Base-by-base conservation (phyloP, 768 basidiomycete species). In the Collybia sordida region DNA sequence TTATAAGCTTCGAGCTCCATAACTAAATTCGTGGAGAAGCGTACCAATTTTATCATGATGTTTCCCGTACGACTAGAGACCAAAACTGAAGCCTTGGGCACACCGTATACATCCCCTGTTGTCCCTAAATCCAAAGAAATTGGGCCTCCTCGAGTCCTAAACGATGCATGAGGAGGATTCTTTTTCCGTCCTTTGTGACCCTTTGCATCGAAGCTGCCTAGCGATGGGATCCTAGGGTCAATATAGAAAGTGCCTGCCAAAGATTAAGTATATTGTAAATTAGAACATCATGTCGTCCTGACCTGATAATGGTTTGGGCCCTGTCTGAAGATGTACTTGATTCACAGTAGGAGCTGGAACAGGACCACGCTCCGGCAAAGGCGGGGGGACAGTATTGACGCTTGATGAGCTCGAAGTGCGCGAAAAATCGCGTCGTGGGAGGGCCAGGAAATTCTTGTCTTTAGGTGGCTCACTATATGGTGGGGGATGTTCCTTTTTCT, bases 21-120 rank as follows among this genome's bases (percentile, higher is more conserved):
- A 22, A 14, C 4, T n/a, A 21, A 45, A 34, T 21, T 27, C 17
- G 28, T 22, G 37, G 24, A 61, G 60, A 25, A 19, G 9, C 55
- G 9, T 54, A 77, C 75, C 54, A 79, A 42, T n/a, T 70, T 69
- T 19, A 78, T 57, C 31, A 62, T 65, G 19, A 77, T 72, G 47
- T 72, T 59, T 1, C 74, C 73, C 14, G 64, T 62, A 36, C 67
- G 66, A 44, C 60, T 72, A 6, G 60, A 55, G 14, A 75, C 70
- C n/a, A 65, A 54, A 4, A 77, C 66, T 23, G 63, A 65, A n/a
- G 72, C 67, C 51, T 68, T 72, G 5, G 62, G 56, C 22, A 14
- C 53, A 17, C 56, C 58, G 14, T 45, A 54, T 18, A 65, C 66
- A 42, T 63, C 61, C 21, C 74, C 73, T 23, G 65, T 67, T 14